Evolutionary conservation across 768 basidiomycete species (phyloP), one percentile per base, ranked within the genome.

Genomic region (Floccularia luteovirens): DNA sequence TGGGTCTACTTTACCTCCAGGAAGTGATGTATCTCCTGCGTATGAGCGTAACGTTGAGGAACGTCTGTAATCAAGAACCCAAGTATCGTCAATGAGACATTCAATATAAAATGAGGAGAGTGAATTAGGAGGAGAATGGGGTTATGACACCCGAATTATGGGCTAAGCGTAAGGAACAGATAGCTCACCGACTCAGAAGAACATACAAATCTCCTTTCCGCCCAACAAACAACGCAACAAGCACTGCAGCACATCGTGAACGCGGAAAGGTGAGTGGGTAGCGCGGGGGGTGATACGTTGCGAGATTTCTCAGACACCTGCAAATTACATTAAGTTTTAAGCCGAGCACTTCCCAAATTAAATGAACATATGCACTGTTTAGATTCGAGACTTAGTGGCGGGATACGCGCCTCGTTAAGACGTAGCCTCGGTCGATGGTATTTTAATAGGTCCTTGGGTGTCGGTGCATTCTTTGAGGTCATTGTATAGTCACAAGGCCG

Each of bases 1-100:
- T 2, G 64, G 63, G 12, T 94, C 90, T 5, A 81, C 70, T 54
- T 81, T 89, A 0, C 91, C 90, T 4, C 91, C 90, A 0, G 90
- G 91, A 3, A 94, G 61, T 1, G 88, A 84, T 0, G 91, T 94
- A 55, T 93, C 91, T 0, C 88, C 88, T 0, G 90, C 85, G 50
- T 86, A 94, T 6, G 81, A 71, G 25, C 78, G 67, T 48, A 94
- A 62, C 2, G 74, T 74, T 0, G 81, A 69, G 1, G 90, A 79
- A 2, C 90, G 79, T 45, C 90, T 93, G 31, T n/a, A 21, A 24
- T 33, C 13, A 11, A 36, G 11, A 5, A 11, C 23, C 16, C 31
- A 14, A 16, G 17, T n/a, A n/a, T n/a, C n/a, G n/a, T n/a, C n/a
- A n/a, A n/a, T n/a, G n/a, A n/a, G n/a, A n/a, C 25, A 16, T 12